phyloP scores from a whole-genome alignment of 2,329 filamentous ascomycete species.

The Oidium heveae region DNA sequence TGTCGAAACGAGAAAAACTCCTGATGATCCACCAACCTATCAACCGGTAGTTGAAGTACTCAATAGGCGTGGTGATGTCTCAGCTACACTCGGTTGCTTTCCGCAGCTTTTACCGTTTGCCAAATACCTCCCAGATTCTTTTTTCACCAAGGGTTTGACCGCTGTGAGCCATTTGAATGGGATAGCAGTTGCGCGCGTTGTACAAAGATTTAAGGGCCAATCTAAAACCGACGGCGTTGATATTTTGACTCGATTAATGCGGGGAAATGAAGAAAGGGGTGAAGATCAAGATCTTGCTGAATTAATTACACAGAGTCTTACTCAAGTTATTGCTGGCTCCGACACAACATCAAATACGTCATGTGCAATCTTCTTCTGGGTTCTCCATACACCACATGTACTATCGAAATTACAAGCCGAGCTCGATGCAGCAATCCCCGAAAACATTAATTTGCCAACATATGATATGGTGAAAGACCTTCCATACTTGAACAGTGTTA shows the following conservation, averaged over 20 bases:
- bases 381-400: conserved; percentile 41
- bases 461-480: conserved; percentile 52
- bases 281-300: conserved; percentile 52
- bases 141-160: conserved; percentile 49
- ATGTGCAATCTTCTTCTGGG: conserved; percentile 63
- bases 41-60: conserved; percentile 67
- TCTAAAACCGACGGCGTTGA: conserved; percentile 49
- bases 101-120: conserved; percentile 58
- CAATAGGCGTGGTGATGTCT: conserved; percentile 71
- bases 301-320: conserved; percentile 68
- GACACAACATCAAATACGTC: conserved; percentile 61
- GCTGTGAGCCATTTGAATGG: conserved; percentile 64
- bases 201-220: conserved; percentile 41
- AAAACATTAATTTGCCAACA: conserved; percentile 34
- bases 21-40: conserved; percentile 36
- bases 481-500: conserved; percentile 48
- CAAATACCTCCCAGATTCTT: conserved; percentile 55
- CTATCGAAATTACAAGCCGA: conserved; percentile 48
- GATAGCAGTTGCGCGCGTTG: conserved; percentile 66
- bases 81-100: conserved; percentile 49
- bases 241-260: conserved; percentile 60
- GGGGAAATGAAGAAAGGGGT: conserved; percentile 60
- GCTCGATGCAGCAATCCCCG: conserved; percentile 44
- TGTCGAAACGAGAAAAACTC: conserved; percentile 41
- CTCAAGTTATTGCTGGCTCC: conserved; percentile 60